Evolutionary conservation across 2,329 filamentous ascomycete species (phyloP).

Genomic region (Cordyceps militaris): DNA sequence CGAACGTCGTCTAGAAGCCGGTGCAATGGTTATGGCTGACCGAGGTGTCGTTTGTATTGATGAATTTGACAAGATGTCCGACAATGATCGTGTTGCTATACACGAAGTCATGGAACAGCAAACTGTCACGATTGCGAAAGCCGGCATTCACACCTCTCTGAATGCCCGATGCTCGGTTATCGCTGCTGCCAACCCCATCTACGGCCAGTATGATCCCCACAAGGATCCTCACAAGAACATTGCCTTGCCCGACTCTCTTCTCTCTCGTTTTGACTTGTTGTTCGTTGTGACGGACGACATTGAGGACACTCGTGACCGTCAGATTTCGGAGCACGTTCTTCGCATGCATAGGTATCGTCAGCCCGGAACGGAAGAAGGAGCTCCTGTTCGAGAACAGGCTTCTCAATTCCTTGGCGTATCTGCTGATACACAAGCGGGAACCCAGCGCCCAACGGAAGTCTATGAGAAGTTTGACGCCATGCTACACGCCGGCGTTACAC

Average conservation of each 20-base stretch:
- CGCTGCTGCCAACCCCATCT: slow-evolving; percentile 94
- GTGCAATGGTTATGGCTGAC: slow-evolving; percentile 97
- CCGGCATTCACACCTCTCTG: slow-evolving; percentile 93
- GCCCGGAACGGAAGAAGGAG: slow-evolving; percentile 87
- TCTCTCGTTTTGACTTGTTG: slow-evolving; percentile 96
- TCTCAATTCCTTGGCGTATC: slow-evolving; percentile 83
- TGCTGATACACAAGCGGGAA: slow-evolving; percentile 65
- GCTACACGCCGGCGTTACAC: slow-evolving; percentile 84
- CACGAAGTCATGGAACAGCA: slow-evolving; percentile 99
- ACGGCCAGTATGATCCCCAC: slow-evolving; percentile 96
- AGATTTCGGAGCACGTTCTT: slow-evolving; percentile 91
- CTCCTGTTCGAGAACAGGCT: slow-evolving; percentile 82
- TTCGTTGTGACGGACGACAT: slow-evolving; percentile 99
- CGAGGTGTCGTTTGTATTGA: slow-evolving; percentile 98
- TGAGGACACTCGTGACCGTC: slow-evolving; percentile 82
- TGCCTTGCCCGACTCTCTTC: slow-evolving; percentile 86
- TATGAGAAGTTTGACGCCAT: slow-evolving; percentile 96
- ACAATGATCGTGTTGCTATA: slow-evolving; percentile 94
- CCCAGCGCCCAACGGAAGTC: slow-evolving; percentile 74
- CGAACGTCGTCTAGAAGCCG: slow-evolving; percentile 87
- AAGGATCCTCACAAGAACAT: slow-evolving; percentile 99
- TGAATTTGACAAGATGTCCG: slow-evolving; percentile 99
- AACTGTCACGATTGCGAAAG: slow-evolving; percentile 97
- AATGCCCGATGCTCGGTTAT: slow-evolving; percentile 96
- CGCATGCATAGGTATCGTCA: slow-evolving; percentile 96